Base-by-base conservation (phyloP, 345 rosid species). In the Microthlaspi erraticum region DNA sequence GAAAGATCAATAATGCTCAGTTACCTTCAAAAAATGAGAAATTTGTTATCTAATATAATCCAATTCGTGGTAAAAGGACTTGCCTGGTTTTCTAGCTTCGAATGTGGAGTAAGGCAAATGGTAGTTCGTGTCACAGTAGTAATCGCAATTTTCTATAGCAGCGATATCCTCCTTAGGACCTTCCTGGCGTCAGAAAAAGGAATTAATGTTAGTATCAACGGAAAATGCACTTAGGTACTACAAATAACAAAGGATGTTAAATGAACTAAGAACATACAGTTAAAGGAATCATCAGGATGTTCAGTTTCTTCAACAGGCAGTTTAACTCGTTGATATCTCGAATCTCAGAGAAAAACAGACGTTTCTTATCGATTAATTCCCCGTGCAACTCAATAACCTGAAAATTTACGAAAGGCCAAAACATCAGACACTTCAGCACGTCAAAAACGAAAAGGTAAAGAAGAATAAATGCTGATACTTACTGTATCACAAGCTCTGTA, bases 401-500 rank as follows among this genome's bases (percentile, higher is more conserved):
- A 0, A 67, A 58, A n/a, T 58, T 33, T 32, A 60, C 12, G 41
- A 54, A 44, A 13, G 1, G 19, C 14, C 5, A 68, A 51, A 31
- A 68, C 52, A 32, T 39, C 11, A 68, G 46, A 76, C 18, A 9
- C 38, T 20, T 63, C 8, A 62, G 41, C 46, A 53, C 16, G 17
- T 5, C 13, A 10, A 42, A 11, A 23, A 18, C 1, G 5, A 32
- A 49, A 6, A 31, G 9, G 5, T 14, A 36, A 8, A 17, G 11
- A 45, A 8, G n/a, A 41, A 26, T 7, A 45, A 42, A 17, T 70
- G 20, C 8, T 29, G 16, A 31, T 37, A 37, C 88, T 79, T 86
- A 92, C 94, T 2, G 96, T 89, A 46, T 92, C 98, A 39, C 5
- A 33, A 10, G 91, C 90, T 52, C 94, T 73, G 19, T 92, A 92